These are phyloP conservation scores for Penicillium atrosanguineum DNA, from an alignment of 495 filamentous ascomycete species.

Conservation along the genomic window DNA sequence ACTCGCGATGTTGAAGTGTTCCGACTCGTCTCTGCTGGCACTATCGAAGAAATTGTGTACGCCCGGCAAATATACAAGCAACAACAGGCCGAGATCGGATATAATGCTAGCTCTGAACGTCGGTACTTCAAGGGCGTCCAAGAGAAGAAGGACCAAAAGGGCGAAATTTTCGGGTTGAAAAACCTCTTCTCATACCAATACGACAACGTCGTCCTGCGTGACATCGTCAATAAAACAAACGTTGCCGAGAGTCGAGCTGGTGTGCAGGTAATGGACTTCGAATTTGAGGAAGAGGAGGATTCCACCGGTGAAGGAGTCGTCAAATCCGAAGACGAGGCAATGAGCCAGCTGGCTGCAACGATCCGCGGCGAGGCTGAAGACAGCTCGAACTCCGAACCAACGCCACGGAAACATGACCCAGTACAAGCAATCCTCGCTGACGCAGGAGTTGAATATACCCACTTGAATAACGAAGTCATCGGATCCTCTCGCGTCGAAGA, in stretches of 20 bases:
- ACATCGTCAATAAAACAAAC: constrained; percentile 98
- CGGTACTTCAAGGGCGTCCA: constrained; percentile 96
- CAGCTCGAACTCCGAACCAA: constrained; percentile 18
- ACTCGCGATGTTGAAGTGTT: constrained; percentile 93
- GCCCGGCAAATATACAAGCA: constrained; percentile 98
- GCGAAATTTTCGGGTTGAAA: constrained; percentile 87
- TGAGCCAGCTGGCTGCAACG: constrained; percentile 73
- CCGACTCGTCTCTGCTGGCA: constrained; percentile 86
- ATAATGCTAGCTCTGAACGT: constrained; percentile 86
- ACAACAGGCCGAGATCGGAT: constrained; percentile 96
- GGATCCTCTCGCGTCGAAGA: constrained; percentile 85
- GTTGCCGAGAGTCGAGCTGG: constrained; percentile 88
- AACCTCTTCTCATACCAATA: constrained; percentile 86
- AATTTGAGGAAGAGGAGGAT: constrained; percentile 61
- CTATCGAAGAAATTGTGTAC: constrained; percentile 97
- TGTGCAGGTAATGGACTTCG: constrained; percentile 72
- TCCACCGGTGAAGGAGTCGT: constrained; percentile 23
- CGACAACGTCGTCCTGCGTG: constrained; percentile 75
- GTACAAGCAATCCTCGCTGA: constrained; percentile 85
- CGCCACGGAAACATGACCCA: constrained; percentile 60
- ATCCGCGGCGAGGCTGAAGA: constrained; percentile 55
- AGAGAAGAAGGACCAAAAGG: constrained; percentile 74
- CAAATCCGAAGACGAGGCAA: constrained; percentile 52
- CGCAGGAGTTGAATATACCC: constrained; percentile 92
- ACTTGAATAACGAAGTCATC: constrained; percentile 94